Evolutionary conservation across 2,329 filamentous ascomycete species (phyloP), one percentile per base, ranked within the genome.

Genomic region (Sphaerulina vaccinii): DNA sequence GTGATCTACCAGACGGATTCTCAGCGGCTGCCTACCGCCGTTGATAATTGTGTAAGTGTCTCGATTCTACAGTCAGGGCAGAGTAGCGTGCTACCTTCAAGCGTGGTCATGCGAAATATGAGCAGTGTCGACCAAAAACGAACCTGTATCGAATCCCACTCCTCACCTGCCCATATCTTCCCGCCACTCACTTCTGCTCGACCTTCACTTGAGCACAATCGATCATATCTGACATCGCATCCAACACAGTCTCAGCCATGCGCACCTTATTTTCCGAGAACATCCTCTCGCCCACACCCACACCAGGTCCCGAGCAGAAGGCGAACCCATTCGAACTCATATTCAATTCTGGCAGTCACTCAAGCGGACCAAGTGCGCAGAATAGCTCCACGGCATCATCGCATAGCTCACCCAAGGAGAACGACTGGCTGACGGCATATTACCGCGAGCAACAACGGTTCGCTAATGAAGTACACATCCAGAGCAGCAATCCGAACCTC

Each of bases 181-280:
- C 10, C 18, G 6, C 23, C 32, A 41, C 18, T 36, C 16, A 11
- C 23, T 13, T 23, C 45, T 35, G 13, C 24, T 21, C 15, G 13
- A 24, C 42, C 29, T n/a, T 11, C 27, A 10, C 19, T 37, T 27
- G n/a, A 5, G 5, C 13, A 13, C 36, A 39, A 29, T 18, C 36
- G 18, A 13, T 42, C 32, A 4, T 16, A 29, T 55, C 57, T 59
- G 43, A 59, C 57, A 49, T 38, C 23, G 23, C 15, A n/a, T 23
- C 19, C 41, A 19, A 32, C 29, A 29, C 51, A 58, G 57, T 55
- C 51, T 46, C 38, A 49, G 36, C 49, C 56, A 60, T 68, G 66
- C 65, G 62, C 56, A 68, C 66, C 10, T 63, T 68, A 19, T 68
- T 68, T 54, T 54, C 53, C 24, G 59, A 64, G 55, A 63, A 66